Evolutionary conservation across 2,329 filamentous ascomycete genomes (phyloP).

Genomic region (Pleurostoma richardsiae): DNA sequence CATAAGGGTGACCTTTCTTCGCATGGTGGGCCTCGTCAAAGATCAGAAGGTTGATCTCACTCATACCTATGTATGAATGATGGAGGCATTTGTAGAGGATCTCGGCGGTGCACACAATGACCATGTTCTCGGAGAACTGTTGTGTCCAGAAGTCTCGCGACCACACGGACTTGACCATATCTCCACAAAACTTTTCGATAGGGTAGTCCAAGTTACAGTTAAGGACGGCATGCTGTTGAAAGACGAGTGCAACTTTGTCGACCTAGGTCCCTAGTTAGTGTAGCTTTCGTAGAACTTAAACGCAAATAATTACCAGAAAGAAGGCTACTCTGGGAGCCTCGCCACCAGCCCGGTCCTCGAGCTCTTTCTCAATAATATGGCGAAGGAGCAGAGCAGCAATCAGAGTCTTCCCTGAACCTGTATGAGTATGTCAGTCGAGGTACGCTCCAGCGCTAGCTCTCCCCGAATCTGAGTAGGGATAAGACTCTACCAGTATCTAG

Average conservation of each 20-base stretch:
- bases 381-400: slow-evolving; percentile 84
- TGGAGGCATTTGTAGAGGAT: slow-evolving; percentile 75
- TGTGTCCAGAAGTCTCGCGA: slow-evolving; percentile 44
- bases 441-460: neutral
- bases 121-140: slow-evolving; percentile 61
- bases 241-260: slow-evolving; percentile 83
- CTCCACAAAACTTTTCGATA: slow-evolving; percentile 71
- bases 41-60: slow-evolving; percentile 80
- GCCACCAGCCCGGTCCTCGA: slow-evolving; percentile 61
- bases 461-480: neutral
- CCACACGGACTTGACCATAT: slow-evolving; percentile 42
- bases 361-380: slow-evolving; percentile 70
- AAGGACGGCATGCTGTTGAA: slow-evolving; percentile 82
- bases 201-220: slow-evolving; percentile 74
- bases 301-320: slow-evolving; percentile 59
- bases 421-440: neutral
- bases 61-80: slow-evolving; percentile 74
- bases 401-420: slow-evolving; percentile 90
- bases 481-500: slow-evolving; percentile 68
- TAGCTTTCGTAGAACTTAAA: too few species aligned
- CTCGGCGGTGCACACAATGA: slow-evolving; percentile 88
- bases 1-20: slow-evolving; percentile 90
- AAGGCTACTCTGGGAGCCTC: slow-evolving; percentile 66
- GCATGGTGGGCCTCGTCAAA: slow-evolving; percentile 97
- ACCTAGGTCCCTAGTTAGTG: slow-evolving; percentile 42